phyloP scores from a whole-genome alignment of 257 asterid species.

The Solanum medicagineum region DNA sequence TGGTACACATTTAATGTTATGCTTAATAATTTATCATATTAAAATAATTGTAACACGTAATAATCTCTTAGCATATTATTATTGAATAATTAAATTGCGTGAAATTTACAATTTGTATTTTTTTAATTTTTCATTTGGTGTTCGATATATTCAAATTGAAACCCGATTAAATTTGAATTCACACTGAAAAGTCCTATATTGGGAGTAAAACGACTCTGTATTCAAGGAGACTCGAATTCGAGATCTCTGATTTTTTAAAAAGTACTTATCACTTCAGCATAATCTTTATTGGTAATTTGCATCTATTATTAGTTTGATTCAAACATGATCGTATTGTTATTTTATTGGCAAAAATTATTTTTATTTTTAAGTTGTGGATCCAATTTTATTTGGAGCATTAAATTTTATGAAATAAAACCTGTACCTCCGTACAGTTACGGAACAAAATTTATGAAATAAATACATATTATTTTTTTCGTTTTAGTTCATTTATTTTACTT shows the following conservation, averaged over 20 bases:
- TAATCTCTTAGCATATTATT: background rate
- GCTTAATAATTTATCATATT: background rate
- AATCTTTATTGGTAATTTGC: too few species aligned
- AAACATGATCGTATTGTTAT: too few species aligned
- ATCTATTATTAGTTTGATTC: too few species aligned
- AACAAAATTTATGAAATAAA: background rate
- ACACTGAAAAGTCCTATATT: too few species aligned
- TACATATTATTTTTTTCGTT: background rate
- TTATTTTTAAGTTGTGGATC: background rate
- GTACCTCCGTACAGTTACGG: background rate
- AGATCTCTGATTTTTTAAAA: too few species aligned
- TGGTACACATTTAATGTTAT: background rate
- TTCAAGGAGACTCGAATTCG: accelerated
- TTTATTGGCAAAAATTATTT: too few species aligned
- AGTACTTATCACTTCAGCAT: accelerated
- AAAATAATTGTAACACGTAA: background rate
- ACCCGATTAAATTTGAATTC: too few species aligned
- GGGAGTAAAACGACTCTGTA: accelerated
- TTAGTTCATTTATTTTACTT: background rate
- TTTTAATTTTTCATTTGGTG: too few species aligned
- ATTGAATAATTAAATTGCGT: background rate
- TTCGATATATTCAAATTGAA: too few species aligned
- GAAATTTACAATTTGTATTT: too few species aligned
- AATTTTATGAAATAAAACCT: background rate
- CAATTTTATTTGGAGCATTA: background rate